Percentiles rank a stretch among this genome's conserved stretches.
Evolutionary conservation across 495 filamentous ascomycete species (phyloP).

Genomic region (Penicillium angulare): DNA sequence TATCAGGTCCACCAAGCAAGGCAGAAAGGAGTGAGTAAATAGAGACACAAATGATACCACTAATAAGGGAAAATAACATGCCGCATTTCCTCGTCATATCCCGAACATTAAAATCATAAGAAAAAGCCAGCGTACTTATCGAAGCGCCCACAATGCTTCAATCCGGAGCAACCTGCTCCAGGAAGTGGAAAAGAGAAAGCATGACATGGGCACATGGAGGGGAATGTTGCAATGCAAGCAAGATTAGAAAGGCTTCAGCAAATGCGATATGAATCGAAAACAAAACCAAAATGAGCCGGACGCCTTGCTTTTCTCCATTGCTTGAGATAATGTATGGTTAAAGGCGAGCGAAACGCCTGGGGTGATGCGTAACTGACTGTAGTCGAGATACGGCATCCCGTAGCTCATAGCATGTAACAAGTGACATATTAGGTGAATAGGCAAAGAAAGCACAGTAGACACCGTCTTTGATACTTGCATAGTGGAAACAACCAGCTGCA

Average conservation of each 20-base stretch:
- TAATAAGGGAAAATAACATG: neutral
- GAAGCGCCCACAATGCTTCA: neutral
- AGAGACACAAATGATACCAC: neutral
- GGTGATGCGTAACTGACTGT: constrained; percentile 7
- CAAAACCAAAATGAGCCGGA: constrained; percentile 15
- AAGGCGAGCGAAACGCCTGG: constrained; percentile 10
- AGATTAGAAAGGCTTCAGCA: neutral
- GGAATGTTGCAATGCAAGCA: constrained; percentile 8
- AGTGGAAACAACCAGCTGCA: constrained; percentile 15
- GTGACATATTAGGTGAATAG: constrained; percentile 9
- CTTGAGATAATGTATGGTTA: constrained; percentile 1
- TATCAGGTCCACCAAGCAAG: constrained; percentile 17
- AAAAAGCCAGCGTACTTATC: neutral
- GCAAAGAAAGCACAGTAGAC: constrained; percentile 13
- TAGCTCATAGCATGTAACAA: constrained; percentile 21
- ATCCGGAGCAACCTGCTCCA: neutral
- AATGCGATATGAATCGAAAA: constrained; percentile 1
- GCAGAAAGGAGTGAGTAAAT: constrained; percentile 4
- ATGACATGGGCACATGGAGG: neutral
- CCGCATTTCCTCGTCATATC: constrained; percentile 1
- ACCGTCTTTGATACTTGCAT: constrained; percentile 21
- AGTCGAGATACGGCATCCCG: constrained; percentile 18
- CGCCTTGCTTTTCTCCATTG: constrained; percentile 5
- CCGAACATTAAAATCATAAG: neutral
- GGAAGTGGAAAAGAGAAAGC: neutral